Evolutionary conservation across 441 rosid species (phyloP), one percentile per base, ranked within the genome.

Genomic region (Euphorbia celastroides): DNA sequence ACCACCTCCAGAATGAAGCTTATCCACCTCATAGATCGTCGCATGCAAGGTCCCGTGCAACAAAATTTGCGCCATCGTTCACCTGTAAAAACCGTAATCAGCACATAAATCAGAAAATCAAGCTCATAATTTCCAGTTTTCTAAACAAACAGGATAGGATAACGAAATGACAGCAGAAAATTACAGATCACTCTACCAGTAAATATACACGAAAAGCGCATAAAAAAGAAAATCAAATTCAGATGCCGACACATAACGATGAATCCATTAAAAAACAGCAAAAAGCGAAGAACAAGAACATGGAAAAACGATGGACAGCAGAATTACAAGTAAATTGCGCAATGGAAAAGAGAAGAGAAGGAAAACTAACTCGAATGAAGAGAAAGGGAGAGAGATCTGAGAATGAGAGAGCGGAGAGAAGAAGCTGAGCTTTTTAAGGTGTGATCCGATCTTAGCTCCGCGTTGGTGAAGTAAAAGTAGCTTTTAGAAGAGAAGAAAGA

Each of bases 1-100:
- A 3, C 77, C 70, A 28, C 86, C 82, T 69, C 74, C 64, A 42
- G 57, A 2, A 14, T 79, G 79, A 57, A 91, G 84, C 16, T 70
- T 73, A 73, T 94, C 93, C 51, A 83, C 90, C 71, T 94, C 97
- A 71, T 83, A 94, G 87, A 94, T 77, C 57, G 97, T 89, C 46
- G 70, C 97, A 64, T 94, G 99, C 63, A 94, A 78, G 65, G 87
- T 89, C 8, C 99, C 98, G 62, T 94, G 98, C 57, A 94, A 72
- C 75, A 79, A 71, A 66, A 77, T 83, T 75, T 81, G 88, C 72
- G 87, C 90, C 99, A 94, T 94, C 76, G 71, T 59, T 73, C 75
- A 78, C 84, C 93, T 86, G 72, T 31, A 22, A 28, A 30, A 56
- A 7, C 17, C 34, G 61, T 5, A 57, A 27, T 58, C 36, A 14